Conservation (phyloP, 2,329 filamentous ascomycete genomes). For the Clonostachys chloroleuca region DNA sequence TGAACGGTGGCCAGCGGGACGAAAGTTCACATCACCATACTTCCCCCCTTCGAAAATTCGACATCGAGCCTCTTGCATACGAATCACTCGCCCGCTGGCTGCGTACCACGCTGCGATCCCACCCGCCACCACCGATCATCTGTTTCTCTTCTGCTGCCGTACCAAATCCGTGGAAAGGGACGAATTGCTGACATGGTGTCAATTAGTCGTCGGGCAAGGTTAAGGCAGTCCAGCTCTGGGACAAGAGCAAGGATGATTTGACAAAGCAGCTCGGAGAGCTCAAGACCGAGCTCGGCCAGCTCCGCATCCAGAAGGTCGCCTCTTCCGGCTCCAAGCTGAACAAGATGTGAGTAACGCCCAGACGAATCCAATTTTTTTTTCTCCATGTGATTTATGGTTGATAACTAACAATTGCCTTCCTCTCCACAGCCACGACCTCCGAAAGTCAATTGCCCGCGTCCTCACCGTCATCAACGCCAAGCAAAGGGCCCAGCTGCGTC, state of each 20-base stretch:
- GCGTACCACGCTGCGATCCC: not conserved
- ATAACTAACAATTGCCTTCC: slow-evolving; percentile 9
- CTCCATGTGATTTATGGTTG: slow-evolving; percentile 1
- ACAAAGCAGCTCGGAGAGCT: slow-evolving; percentile 91
- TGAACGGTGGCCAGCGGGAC: not conserved
- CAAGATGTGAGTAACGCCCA: slow-evolving; percentile 71
- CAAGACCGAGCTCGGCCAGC: slow-evolving; percentile 93
- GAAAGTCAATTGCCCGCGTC: slow-evolving; percentile 98
- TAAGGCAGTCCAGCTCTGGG: slow-evolving; percentile 96
- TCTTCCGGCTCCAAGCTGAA: slow-evolving; percentile 94
- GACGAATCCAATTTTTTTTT: not conserved
- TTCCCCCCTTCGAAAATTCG: not conserved
- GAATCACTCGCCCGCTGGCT: not conserved
- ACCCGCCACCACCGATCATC: not conserved
- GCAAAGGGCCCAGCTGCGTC: slow-evolving; percentile 94
- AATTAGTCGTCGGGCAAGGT: slow-evolving; percentile 58
- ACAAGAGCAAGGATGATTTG: slow-evolving; percentile 99
- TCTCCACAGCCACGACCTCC: slow-evolving; percentile 80
- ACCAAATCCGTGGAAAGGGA: slow-evolving; percentile 2
- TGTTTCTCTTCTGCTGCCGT: not conserved
- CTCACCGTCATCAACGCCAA: slow-evolving; percentile 99
- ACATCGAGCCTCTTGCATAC: not conserved
- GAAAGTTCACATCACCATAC: not conserved
- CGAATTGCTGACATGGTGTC: slow-evolving; percentile 15
- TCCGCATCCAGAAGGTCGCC: slow-evolving; percentile 98